Conservation (phyloP, 1,284 basidiomycete genomes). For the Boletus chippewaensis region DNA sequence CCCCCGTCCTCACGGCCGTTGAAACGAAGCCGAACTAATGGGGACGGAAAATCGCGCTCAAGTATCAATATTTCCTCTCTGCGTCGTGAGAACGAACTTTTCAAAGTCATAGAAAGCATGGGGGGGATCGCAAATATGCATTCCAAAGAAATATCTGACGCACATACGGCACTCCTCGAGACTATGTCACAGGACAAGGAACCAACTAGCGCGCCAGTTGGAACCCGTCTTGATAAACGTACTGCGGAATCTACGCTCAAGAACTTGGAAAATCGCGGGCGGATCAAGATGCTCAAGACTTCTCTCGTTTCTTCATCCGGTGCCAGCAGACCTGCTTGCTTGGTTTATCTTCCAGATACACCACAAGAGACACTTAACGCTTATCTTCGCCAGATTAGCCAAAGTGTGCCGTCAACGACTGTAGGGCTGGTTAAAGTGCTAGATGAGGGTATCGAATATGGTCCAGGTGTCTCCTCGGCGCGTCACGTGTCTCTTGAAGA, state of each 20-base stretch:
- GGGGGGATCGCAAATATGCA: constrained; percentile 62
- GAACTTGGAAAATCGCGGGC: constrained; percentile 53
- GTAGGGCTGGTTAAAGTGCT: constrained; percentile 39
- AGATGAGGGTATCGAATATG: constrained; percentile 50
- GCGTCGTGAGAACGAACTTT: constrained; percentile 70
- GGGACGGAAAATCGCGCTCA: constrained; percentile 24
- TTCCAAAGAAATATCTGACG: constrained; percentile 60
- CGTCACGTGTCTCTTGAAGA: constrained; percentile 32
- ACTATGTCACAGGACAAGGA: constrained; percentile 51
- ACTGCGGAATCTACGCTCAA: constrained; percentile 56
- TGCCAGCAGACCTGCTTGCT: constrained; percentile 44
- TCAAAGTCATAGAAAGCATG: constrained; percentile 52
- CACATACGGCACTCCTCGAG: constrained; percentile 54
- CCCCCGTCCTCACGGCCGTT: constrained; percentile 13
- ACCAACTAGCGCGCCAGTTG: constrained; percentile 58
- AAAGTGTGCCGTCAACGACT: constrained; percentile 31
- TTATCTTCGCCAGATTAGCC: constrained; percentile 49
- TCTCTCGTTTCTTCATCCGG: constrained; percentile 49
- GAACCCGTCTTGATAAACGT: constrained; percentile 65
- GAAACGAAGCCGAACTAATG: constrained; percentile 23
- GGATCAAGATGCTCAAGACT: constrained; percentile 61
- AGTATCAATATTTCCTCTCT: constrained; percentile 65
- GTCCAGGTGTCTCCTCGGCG: constrained; percentile 34
- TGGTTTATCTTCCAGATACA: constrained; percentile 55
- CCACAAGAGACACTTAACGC: constrained; percentile 44